Base-by-base conservation (phyloP, 371 early-diverging fungal genomes). In the Lichtheimia hyalospora region DNA sequence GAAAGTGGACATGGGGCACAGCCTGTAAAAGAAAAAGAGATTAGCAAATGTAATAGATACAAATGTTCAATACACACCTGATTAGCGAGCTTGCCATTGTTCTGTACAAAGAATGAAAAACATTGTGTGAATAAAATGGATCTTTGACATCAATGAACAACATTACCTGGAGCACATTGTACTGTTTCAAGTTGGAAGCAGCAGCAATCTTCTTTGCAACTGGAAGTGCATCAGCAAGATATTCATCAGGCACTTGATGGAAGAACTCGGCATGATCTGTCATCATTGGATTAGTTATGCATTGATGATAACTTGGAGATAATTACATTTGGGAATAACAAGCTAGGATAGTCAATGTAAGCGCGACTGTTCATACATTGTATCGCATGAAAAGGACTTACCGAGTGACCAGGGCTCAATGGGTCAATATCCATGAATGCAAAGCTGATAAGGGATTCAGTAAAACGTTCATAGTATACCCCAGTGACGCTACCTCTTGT, bases 1-100 rank as follows among this genome's bases (percentile, higher is more conserved):
- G 96, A 76, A 94, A 94, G 68, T 96, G 96, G 15, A 94, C 96
- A 64, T 96, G 96, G 24, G 83, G 85, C 12, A 96, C 93, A 58
- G 81, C 85, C 74, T 87, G 72, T 43, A 15, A 21, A n/a, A 3
- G 15, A 51, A 60, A 48, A 59, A 34, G 34, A 6, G 10, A 8
- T 34, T 8, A 34, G 10, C 34, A 8, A 5, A 10, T 34, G 27
- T 27, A 27, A 34, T 14, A 51, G 12, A 46, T 51, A 15, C 15
- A 54, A 15, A 14, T 12, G 14, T 41, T 55, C 16, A 16, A 34
- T 21, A 58, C 55, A 52, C 63, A 77, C 85, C 82, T 88, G 83
- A 65, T 89, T 89, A 13, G 92, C 93, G 46, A 89, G 68, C 27
- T 69, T 69, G 5, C 94, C 94, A 63, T 94, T 94, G 80, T 94